Base-by-base conservation (phyloP, 495 filamentous ascomycete species). In the Aspergillus haitiensis region DNA sequence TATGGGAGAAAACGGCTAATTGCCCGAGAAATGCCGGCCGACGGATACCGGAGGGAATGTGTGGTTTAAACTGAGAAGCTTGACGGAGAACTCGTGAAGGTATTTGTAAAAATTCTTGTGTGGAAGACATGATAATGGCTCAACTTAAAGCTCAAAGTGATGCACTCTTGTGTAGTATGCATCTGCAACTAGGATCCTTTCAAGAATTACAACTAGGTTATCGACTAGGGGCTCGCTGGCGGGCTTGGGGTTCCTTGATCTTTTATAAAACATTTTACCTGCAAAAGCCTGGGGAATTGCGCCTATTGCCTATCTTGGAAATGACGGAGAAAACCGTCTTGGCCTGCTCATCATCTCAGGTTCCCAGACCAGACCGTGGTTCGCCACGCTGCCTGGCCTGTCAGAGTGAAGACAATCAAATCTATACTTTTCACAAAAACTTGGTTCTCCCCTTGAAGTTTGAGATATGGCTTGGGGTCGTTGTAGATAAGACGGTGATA, bases 1-100 rank as follows among this genome's bases (percentile, higher is more conserved):
- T 44, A 10, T 51, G 61, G 11, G 56, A 63, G 36, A 55, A 37
- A 11, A 27, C 47, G 12, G 55, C 61, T 27, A 63, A 44, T 15
- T 58, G 42, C 7, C 60, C 55, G 35, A 58, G 35, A 6, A 55
- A 18, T 16, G 55, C 55, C 3, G 55, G 32, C 40, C 40, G 21
- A 16, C 37, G 27, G 46, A 47, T 39, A 6, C 21, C 16, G 11
- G 18, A 32, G 34, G 33, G 21, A 36, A 58, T 18, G 10, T 36
- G 11, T 1, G 55, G 16, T 31, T 36, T 31, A 16, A 58, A 16
- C 3, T 34, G 55, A 50, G 55, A 36, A 12, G 55, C 45, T 18
- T 34, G 55, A 50, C 55, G 44, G 6, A 58, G 15, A 9, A 39
- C 34, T 47, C 10, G 13, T 46, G 44, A 15, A 4, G 45, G 34